Base-by-base conservation (phyloP, 2,329 filamentous ascomycete species). In the Didymella keratinophila region DNA sequence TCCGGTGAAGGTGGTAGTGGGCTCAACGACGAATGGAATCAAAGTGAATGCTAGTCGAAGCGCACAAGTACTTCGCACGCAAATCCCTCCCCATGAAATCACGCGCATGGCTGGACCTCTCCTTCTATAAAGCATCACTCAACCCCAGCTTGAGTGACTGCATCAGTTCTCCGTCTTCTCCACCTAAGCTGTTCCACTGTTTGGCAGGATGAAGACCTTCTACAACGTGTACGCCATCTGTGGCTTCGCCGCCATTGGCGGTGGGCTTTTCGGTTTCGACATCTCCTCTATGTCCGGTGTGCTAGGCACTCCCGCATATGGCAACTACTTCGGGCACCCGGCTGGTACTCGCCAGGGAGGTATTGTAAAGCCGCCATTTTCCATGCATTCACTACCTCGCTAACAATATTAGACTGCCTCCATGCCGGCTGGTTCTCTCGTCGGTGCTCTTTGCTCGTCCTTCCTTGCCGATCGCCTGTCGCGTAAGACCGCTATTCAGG, bases 211-310 rank as follows among this genome's bases (percentile, higher is more conserved):
- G 73, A 74, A 72, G 63, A 75, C 71, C 16, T 74, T 72, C 63
- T 76, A 76, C 59, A 87, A 85, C 70, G 79, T 87, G 47, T 87
- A 88, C 71, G 79, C 81, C 61, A 87, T 63, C 27, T 88, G 86
- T 73, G 78, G 78, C 59, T 87, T 88, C 69, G 86, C 86, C 71
- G 84, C 86, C 69, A 85, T 88, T 62, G 86, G 76, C 34, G 76
- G 76, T 53, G 74, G 64, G 2, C 67, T 78, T 12, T 78, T 78
- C 51, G 76, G 76, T 53, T 77, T 78, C 64, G 76, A 78, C 47
- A 78, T 78, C 62, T 71, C 69, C 7, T 77, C 74, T 42, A 78
- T 78, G 76, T 72, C 68, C 12, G 76, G 75, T 56, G 75, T 77
- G 23, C 56, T 78, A 11, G 76, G 56, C 16, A 58, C 56, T 18